Base-by-base conservation (phyloP, 2,329 filamentous ascomycete species). In the Fusarium protoensiforme region DNA sequence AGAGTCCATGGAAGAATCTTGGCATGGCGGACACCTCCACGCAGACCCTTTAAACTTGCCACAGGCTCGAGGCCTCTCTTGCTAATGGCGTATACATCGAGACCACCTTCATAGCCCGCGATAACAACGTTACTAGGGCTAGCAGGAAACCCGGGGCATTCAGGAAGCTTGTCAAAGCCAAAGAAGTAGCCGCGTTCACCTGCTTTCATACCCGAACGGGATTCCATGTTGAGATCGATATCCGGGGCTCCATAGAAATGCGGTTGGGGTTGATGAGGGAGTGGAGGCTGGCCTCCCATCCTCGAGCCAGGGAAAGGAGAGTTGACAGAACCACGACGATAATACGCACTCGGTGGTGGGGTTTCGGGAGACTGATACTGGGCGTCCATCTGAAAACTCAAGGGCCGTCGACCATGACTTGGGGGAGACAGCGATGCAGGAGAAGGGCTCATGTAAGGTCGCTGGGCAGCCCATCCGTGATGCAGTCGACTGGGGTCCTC, bases 201-300 rank as follows among this genome's bases (percentile, higher is more conserved):
- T 3, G 91, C 88, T 73, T 88, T 88, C 77, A 92, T 84, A 11
- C 88, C 89, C 20, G 87, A 83, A 48, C 84, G 85, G 18, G 84
- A 82, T 62, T 87, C 84, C 56, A 92, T 85, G 72, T 94, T 92
- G 31, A 95, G 85, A 74, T 96, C 92, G 35, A 95, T 86, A 73
- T 95, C 92, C 1, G 93, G 92, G 0, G 91, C 87, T 51, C 91
- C 89, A 79, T 94, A 95, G 81, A 93, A 96, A 82, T 95, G 93
- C 20, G 93, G 83, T 80, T 95, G 93, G 1, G 91, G 88, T 67
- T 94, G 89, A 79, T 95, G 93, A 5, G 93, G 93, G 11, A 92
- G 87, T 4, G 92, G 92, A n/a, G 90, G 90, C 60, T 90, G 87
- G 38, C 85, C 80, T 68, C 82, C 78, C 66, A 81, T 80, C 64